These are phyloP conservation scores for Hypoxylon sp. DNA, from an alignment of 2,329 filamentous ascomycete genomes.

Conservation along the genomic window DNA sequence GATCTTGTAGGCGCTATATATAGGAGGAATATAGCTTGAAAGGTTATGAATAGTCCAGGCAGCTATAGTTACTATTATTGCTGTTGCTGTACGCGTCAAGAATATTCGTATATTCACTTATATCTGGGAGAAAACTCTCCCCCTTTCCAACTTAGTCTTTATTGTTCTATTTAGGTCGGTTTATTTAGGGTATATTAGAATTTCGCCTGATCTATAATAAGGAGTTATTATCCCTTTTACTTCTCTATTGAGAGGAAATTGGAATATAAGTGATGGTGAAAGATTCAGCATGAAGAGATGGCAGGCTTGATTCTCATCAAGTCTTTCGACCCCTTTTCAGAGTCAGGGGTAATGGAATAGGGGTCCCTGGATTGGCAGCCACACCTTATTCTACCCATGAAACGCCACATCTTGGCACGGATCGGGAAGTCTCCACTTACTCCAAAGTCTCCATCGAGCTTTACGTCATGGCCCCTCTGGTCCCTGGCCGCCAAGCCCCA, in stretches of 20 bases:
- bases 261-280: neutral
- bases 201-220: no score
- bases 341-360: neutral
- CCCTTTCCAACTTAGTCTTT: no score
- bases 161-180: no score
- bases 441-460: constrained; percentile 1
- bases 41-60: neutral
- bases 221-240: no score
- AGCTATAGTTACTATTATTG: no score
- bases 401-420: constrained; percentile 31
- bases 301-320: neutral
- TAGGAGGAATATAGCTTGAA: neutral
- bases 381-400: constrained; percentile 22
- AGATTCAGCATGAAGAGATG: neutral
- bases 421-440: constrained; percentile 7
- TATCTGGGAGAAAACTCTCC: no score
- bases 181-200: no score
- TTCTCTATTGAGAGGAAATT: no score
- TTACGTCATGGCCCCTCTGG: constrained; percentile 40
- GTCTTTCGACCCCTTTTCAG: neutral
- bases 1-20: neutral
- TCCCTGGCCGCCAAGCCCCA: constrained; percentile 22
- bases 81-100: no score
- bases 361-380: neutral
- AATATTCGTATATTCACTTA: no score